phyloP scores from a whole-genome alignment of 306 rosid species.

The Quercus alba region DNA sequence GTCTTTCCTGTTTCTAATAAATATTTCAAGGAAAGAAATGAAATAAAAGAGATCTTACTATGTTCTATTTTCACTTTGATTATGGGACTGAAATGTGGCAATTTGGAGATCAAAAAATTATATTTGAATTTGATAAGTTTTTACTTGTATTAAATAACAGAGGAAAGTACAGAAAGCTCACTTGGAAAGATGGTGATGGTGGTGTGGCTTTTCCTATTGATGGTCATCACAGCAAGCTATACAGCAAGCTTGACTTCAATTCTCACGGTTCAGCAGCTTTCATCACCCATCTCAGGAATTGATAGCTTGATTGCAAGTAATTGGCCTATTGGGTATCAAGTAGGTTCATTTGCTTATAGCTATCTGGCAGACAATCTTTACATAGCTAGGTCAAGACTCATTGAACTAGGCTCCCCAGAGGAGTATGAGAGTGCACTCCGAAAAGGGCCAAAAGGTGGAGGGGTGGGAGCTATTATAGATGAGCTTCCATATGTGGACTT shows the following conservation, averaged over 20 bases:
- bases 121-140: slow-evolving; percentile 23
- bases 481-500: slow-evolving; percentile 84
- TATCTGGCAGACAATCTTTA: slow-evolving; percentile 71
- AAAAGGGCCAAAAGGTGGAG: slow-evolving; percentile 71
- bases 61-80: slow-evolving; percentile 9
- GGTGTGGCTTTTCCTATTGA: slow-evolving; percentile 86
- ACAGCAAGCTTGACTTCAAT: slow-evolving; percentile 93
- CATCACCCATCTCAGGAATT: slow-evolving; percentile 81
- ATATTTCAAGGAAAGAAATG: not conserved
- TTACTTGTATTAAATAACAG: slow-evolving; percentile 46
- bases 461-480: slow-evolving; percentile 89
- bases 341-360: slow-evolving; percentile 81
- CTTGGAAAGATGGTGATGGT: slow-evolving; percentile 94
- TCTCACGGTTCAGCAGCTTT: slow-evolving; percentile 91
- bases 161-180: slow-evolving; percentile 69
- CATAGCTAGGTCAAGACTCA: slow-evolving; percentile 63
- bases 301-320: slow-evolving; percentile 77
- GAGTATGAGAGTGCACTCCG: slow-evolving; percentile 73
- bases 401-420: slow-evolving; percentile 75
- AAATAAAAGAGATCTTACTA: not conserved
- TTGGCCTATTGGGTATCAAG: slow-evolving; percentile 89
- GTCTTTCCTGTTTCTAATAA: not conserved
- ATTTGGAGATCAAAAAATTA: slow-evolving; percentile 7
- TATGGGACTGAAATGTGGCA: slow-evolving; percentile 4
- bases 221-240: slow-evolving; percentile 95